A percentile compares a stretch with the other conserved stretches of the same genome.
These are phyloP conservation scores for Carpinus fangiana DNA, from an alignment of 306 rosid species.

Conservation along the genomic window DNA sequence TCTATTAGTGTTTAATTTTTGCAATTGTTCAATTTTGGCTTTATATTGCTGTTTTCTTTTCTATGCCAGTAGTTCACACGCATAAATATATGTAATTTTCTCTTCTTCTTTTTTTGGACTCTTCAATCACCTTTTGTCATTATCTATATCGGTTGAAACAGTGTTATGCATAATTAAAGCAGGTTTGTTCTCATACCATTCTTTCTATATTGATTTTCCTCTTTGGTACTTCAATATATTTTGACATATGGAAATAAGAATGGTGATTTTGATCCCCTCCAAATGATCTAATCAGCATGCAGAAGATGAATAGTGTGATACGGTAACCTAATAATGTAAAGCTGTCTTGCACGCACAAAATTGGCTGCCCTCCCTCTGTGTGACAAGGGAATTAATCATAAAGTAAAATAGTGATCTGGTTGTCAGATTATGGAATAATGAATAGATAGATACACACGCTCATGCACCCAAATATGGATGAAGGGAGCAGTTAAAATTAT, in stretches of 20 bases:
- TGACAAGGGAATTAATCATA: neutral
- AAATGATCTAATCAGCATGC: neutral
- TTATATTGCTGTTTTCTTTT: neutral
- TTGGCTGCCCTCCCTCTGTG: neutral
- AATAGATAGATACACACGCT: neutral
- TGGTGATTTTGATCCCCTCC: neutral
- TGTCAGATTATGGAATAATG: neutral
- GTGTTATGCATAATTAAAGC: neutral
- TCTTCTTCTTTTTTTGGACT: neutral
- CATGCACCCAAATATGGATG: neutral
- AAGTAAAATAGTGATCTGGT: neutral
- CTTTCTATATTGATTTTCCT: neutral
- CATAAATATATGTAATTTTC: neutral
- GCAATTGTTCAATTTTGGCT: neutral
- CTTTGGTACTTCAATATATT: neutral
- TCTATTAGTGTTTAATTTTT: neutral
- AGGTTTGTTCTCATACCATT: neutral
- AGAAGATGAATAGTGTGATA: neutral
- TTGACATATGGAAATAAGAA: neutral
- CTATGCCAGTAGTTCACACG: neutral
- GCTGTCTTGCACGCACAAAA: no score
- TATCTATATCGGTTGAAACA: neutral
- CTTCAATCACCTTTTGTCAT: neutral
- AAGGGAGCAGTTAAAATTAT: neutral
- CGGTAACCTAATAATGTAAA: neutral